phyloP scores from a whole-genome alignment of 306 rosid genomes.

The Quillaja saponaria region DNA sequence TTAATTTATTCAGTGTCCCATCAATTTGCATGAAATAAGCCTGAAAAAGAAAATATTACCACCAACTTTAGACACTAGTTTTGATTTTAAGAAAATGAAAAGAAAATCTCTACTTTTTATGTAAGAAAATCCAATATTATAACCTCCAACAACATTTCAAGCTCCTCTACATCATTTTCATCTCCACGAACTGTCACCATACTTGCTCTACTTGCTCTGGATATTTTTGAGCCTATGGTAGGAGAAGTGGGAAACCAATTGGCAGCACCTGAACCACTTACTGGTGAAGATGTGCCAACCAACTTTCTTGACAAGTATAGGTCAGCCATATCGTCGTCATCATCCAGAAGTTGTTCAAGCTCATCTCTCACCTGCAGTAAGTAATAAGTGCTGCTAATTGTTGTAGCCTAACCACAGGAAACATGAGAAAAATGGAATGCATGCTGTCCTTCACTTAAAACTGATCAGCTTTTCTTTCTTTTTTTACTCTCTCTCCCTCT shows the following conservation, averaged over 20 bases:
- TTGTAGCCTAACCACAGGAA: background rate
- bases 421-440: constrained; percentile 9
- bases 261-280: constrained; percentile 62
- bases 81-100: constrained; percentile 9
- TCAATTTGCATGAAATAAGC: constrained; percentile 88
- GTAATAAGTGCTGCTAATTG: background rate
- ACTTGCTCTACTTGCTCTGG: constrained; percentile 83
- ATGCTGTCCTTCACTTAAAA: constrained; percentile 16
- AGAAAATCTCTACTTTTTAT: background rate
- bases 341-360: constrained; percentile 91
- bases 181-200: constrained; percentile 56
- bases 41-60: constrained; percentile 47
- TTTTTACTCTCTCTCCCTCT: too few species aligned
- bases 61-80: constrained; percentile 20
- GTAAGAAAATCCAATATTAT: constrained; percentile 16
- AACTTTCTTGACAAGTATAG: constrained; percentile 89
- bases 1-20: constrained; percentile 69
- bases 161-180: constrained; percentile 80
- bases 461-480: too few species aligned
- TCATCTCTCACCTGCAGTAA: constrained; percentile 75
- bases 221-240: constrained; percentile 65
- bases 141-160: constrained; percentile 92
- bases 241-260: constrained; percentile 64
- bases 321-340: constrained; percentile 96
- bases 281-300: constrained; percentile 65